phyloP scores from a whole-genome alignment of 331 rosid species.

The Quercus tomentella region DNA sequence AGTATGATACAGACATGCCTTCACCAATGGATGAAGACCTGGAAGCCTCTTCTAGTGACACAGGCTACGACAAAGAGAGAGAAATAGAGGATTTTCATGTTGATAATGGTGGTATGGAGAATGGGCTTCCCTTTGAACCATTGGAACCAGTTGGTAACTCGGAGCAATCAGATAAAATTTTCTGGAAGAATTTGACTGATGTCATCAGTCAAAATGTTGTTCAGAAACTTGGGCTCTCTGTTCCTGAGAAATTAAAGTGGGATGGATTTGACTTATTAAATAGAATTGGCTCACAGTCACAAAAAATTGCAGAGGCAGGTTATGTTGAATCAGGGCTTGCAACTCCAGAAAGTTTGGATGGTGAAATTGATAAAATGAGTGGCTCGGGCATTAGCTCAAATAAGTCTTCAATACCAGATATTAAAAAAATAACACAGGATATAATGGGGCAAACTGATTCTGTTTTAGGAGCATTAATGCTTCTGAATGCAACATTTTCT shows the following conservation, averaged over 20 bases:
- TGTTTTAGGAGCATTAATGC: constrained; percentile 84
- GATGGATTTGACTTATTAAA: constrained; percentile 77
- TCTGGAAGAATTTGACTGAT: constrained; percentile 77
- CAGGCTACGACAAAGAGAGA: constrained; percentile 20
- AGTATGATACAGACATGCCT: constrained; percentile 26
- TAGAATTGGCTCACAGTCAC: constrained; percentile 74
- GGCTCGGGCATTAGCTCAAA: constrained; percentile 39
- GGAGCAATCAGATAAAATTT: constrained; percentile 52
- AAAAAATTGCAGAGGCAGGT: constrained; percentile 59
- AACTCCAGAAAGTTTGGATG: constrained; percentile 46
- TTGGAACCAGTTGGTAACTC: constrained; percentile 29
- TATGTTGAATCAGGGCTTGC: constrained; percentile 94
- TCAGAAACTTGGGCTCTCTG: constrained; percentile 73
- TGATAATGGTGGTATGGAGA: constrained; percentile 26
- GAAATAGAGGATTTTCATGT: constrained; percentile 28
- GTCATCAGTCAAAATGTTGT: constrained; percentile 62
- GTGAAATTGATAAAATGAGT: constrained; percentile 31
- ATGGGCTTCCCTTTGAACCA: constrained; percentile 33
- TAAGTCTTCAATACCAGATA: constrained; percentile 74
- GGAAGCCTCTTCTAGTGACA: constrained; percentile 28
- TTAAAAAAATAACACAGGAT: constrained; percentile 65
- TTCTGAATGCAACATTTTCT: constrained; percentile 76
- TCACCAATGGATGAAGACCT: constrained; percentile 21
- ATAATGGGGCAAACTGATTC: constrained; percentile 89
- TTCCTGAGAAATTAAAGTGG: constrained; percentile 80